Base-by-base conservation (phyloP, 441 rosid species). In the Jatropha multifida region DNA sequence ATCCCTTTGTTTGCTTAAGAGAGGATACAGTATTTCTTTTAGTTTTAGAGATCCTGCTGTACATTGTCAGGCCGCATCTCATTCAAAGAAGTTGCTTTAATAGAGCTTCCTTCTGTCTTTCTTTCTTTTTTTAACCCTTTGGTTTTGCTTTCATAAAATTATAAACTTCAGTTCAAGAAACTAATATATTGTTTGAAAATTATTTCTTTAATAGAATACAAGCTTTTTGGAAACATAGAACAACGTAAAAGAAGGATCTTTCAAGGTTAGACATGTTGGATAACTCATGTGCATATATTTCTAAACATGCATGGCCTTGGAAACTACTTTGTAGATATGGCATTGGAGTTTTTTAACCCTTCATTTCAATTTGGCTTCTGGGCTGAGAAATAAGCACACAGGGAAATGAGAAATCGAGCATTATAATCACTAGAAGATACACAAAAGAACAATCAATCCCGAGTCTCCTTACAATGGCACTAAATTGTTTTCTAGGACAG, bases 21-120 rank as follows among this genome's bases (percentile, higher is more conserved):
- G 71, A 63, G 38, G n/a, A 42, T 74, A 32, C 0, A 32, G 32
- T 32, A 32, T 65, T 75, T 78, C 74, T 69, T 74, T 68, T 68
- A 64, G 56, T 52, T 75, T 54, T 74, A 71, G 82, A 77, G 75
- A 73, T 79, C 72, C 74, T 74, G 70, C 75, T 84, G 90, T 82
- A 84, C 74, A 78, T 44, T 74, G 56, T 46, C 67, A 69, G 77
- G 83, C 76, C 40, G 26, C 49, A 59, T 79, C 69, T 76, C 72
- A 61, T 75, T 9, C 62, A 59, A 71, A 73, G 77, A 74, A 69
- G 80, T 71, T 69, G 69, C 69, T 72, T 59, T 75, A 49, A 48
- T 78, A 55, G 26, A 78, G 80, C 80, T 46, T 37, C 77, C 52
- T 44, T 38, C 8, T 23, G 23, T 23, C 23, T 64, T 3, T 58